Percentiles rank a stretch among this genome's conserved stretches.
Evolutionary conservation across 2,329 filamentous ascomycete genomes (phyloP).

Genomic region (Exophiala lecanii-corni): DNA sequence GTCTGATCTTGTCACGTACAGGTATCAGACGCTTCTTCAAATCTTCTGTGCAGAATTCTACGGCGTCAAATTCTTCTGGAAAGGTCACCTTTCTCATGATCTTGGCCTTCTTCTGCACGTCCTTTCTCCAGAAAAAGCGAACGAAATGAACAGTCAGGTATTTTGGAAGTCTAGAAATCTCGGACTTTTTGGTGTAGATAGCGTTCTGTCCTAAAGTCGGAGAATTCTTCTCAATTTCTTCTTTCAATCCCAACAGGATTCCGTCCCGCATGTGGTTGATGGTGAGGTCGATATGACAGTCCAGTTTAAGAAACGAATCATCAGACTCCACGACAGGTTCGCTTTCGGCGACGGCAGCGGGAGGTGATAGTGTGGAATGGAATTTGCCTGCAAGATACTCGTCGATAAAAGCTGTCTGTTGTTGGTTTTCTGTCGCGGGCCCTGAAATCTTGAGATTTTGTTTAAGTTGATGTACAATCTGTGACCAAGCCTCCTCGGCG

Average conservation of each 20-base stretch:
- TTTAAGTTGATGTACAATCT: constrained; percentile 79
- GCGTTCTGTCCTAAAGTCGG: constrained; percentile 71
- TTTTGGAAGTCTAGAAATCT: constrained; percentile 84
- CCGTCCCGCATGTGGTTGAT: constrained; percentile 92
- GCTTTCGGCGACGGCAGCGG: constrained; percentile 66
- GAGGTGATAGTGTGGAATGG: constrained; percentile 70
- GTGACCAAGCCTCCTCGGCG: constrained; percentile 96
- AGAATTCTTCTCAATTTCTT: constrained; percentile 88
- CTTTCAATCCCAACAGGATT: constrained; percentile 72
- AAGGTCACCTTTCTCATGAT: constrained; percentile 99
- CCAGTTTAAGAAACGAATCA: constrained; percentile 83
- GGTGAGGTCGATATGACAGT: constrained; percentile 85
- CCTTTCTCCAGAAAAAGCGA: constrained; percentile 95
- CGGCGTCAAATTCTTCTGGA: constrained; percentile 82
- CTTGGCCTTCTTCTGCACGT: constrained; percentile 97
- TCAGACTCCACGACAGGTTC: constrained; percentile 64
- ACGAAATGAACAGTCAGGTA: constrained; percentile 97
- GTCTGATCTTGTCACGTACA: constrained; percentile 92
- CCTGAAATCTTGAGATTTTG: constrained; percentile 65
- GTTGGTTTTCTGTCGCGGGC: constrained; percentile 34
- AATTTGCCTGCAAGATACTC: constrained; percentile 85
- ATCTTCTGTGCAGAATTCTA: constrained; percentile 93
- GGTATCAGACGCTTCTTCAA: constrained; percentile 78
- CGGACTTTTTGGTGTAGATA: constrained; percentile 83
- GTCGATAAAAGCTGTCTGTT: constrained; percentile 71